These are phyloP conservation scores for Phoenix dactylifera DNA, from an alignment of 176 grass and related monocot genomes.

Conservation along the genomic window DNA sequence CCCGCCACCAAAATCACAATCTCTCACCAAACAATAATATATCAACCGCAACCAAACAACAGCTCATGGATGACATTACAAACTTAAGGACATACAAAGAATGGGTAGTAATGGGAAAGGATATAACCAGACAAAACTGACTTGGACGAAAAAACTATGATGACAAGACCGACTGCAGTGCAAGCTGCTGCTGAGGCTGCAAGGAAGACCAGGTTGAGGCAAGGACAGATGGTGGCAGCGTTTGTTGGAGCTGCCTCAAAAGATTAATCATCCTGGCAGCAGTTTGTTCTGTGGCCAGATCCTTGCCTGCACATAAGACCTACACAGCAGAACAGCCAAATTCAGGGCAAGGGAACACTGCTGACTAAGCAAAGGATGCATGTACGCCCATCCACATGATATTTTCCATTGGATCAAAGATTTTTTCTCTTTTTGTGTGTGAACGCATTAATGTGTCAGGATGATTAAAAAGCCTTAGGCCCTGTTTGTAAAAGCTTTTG, in stretches of 20 bases:
- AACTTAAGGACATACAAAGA: conserved; percentile 44
- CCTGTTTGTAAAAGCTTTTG: too few relatives aligned
- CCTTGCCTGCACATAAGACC: conserved; percentile 56
- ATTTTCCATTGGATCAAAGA: too few relatives aligned
- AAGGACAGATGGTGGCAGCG: conserved; percentile 67
- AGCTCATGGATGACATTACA: conserved; percentile 46
- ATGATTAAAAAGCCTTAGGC: too few relatives aligned
- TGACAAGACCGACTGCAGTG: conserved; percentile 76
- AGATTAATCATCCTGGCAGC: conserved; percentile 51
- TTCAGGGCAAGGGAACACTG: too few relatives aligned
- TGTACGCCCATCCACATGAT: too few relatives aligned
- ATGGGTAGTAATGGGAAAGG: conserved; percentile 38
- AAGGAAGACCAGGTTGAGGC: conserved; percentile 69
- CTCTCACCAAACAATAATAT: conserved; percentile 12
- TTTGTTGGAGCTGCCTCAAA: conserved; percentile 70
- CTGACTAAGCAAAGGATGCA: too few relatives aligned
- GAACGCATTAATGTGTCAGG: too few relatives aligned
- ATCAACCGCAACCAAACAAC: conserved; percentile 22
- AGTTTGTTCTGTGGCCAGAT: conserved; percentile 79
- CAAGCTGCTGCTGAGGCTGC: conserved; percentile 75
- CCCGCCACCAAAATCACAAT: conserved; percentile 39
- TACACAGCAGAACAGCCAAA: conserved; percentile 7
- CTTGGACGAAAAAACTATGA: conserved; percentile 20
- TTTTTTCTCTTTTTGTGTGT: too few relatives aligned
- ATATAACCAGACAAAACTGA: too few relatives aligned